Base-by-base conservation (phyloP, 2,329 filamentous ascomycete species). In the Cadophora sp. region DNA sequence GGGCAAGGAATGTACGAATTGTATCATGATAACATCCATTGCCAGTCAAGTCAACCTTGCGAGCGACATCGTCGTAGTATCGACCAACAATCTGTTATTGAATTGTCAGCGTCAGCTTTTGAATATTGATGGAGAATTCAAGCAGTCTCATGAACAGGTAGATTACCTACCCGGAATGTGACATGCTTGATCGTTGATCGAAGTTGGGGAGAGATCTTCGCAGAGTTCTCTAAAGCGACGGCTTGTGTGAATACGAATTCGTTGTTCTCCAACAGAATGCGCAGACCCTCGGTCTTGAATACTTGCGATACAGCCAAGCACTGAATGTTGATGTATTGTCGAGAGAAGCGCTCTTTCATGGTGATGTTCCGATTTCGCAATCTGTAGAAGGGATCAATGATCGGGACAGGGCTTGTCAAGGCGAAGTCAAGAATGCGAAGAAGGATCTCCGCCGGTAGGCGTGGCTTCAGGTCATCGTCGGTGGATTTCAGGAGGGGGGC, bases 241-340 rank as follows among this genome's bases (percentile, higher is more conserved):
- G 81, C 81, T n/a, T 79, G 83, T 0, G 85, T 88, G 76, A 88
- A 88, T 27, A 81, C 76, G 70, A 87, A 87, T 0, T 77, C 76
- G 72, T 88, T 88, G 60, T 80, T 82, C 27, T 79, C 77, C 83
- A 85, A 86, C 13, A 88, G 69, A 59, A 82, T 79, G 20, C 79
- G 81, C 16, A 77, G 81, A 43, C 85, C 85, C 71, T 88, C 85
- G 3, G 76, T 70, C 43, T 82, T 72, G 66, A 85, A 83, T 18
- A 82, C 81, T 70, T 77, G 83, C 75, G 83, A 86, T 2, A 84
- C 84, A 4, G 81, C 79, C 2, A 88, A 76, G 61, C 86, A 83
- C 70, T 85, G 80, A 56, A 87, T 84, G 64, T 84, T 82, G 63
- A 87, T 80, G 65, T 83, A 81, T 18, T 78, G 77, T n/a, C 81